phyloP scores from a whole-genome alignment of 805 yeast genomes.

The Wickerhamomyces hampshirensis region DNA sequence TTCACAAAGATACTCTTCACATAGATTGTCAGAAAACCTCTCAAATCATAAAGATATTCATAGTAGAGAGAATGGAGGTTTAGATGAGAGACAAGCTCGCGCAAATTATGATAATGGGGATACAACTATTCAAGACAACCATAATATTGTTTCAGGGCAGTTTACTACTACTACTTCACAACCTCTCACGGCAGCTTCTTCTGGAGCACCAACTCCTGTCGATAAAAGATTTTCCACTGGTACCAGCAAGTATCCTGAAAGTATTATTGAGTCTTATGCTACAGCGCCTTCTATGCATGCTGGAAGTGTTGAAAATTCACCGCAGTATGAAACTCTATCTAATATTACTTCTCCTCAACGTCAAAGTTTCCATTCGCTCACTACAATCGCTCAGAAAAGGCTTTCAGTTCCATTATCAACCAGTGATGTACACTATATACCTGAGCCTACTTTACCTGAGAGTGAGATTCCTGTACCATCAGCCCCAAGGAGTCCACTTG shows the following conservation, averaged over 20 bases:
- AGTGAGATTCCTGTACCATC: slow-evolving; percentile 19
- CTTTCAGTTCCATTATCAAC: slow-evolving; percentile 3
- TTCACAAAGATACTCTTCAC: too few species aligned
- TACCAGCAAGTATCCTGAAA: slow-evolving; percentile 18
- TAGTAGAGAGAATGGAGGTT: too few species aligned
- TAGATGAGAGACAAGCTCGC: too few species aligned
- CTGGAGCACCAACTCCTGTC: neutral
- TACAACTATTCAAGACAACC: neutral
- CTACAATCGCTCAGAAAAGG: slow-evolving; percentile 3
- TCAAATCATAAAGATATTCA: too few species aligned
- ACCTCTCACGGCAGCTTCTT: neutral
- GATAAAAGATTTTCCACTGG: slow-evolving; percentile 1
- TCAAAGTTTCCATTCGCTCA: slow-evolving; percentile 7
- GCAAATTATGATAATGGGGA: too few species aligned
- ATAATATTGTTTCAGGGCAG: neutral
- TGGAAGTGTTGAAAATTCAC: slow-evolving; percentile 7
- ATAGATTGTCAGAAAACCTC: slow-evolving; percentile 6
- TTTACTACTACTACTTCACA: neutral
- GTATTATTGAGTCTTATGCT: slow-evolving; percentile 22
- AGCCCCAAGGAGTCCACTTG: slow-evolving; percentile 15
- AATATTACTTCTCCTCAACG: slow-evolving; percentile 2
- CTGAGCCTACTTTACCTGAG: slow-evolving; percentile 12
- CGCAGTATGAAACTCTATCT: slow-evolving; percentile 2
- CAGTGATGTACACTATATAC: slow-evolving; percentile 17
- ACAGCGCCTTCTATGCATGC: slow-evolving; percentile 8